These are phyloP conservation scores for Mesostigma viride DNA, from an alignment of 139 green algal genomes.

Conservation along the genomic window DNA sequence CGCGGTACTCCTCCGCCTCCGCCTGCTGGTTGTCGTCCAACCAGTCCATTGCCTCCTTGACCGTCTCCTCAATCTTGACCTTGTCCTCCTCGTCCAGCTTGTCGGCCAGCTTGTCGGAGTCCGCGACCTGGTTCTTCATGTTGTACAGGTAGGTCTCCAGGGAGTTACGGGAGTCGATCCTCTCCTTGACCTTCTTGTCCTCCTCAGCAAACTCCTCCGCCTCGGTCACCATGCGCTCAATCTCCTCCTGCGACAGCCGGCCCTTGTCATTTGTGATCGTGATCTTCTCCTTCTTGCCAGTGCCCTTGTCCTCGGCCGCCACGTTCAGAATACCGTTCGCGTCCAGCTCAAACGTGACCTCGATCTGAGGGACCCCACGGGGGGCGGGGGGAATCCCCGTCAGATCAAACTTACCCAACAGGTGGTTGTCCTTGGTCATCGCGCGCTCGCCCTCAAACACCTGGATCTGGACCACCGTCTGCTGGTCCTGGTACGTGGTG, in stretches of 20 bases:
- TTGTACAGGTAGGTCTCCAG: conserved; percentile 71
- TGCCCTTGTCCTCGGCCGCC: conserved; percentile 49
- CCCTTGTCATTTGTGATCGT: conserved; percentile 66
- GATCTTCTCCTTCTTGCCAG: conserved; percentile 69
- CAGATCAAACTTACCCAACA: conserved; percentile 51
- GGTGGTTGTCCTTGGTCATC: conserved; percentile 47
- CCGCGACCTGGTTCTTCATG: conserved; percentile 58
- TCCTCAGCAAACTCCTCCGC: conserved; percentile 51
- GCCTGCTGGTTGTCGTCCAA: conserved; percentile 68
- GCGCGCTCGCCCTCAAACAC: conserved; percentile 47
- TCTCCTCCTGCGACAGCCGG: conserved; percentile 43
- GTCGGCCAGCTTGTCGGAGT: conserved; percentile 68
- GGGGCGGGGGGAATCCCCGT: conserved; percentile 40
- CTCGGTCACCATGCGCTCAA: conserved; percentile 49
- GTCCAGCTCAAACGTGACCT: conserved; percentile 53
- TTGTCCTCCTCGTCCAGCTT: conserved; percentile 79
- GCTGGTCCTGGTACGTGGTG: conserved; percentile 96
- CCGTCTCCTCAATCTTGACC: conserved; percentile 62
- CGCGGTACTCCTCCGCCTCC: conserved; percentile 86
- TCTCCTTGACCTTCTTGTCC: conserved; percentile 41
- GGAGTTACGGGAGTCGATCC: conserved; percentile 58
- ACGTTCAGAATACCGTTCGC: conserved; percentile 54
- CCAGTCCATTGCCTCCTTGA: conserved; percentile 88
- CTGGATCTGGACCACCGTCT: conserved; percentile 53
- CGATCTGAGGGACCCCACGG: conserved; percentile 42